These are phyloP conservation scores for Thraustotheca clavata DNA, from an alignment of 352 stramenopile species.

Conservation along the genomic window DNA sequence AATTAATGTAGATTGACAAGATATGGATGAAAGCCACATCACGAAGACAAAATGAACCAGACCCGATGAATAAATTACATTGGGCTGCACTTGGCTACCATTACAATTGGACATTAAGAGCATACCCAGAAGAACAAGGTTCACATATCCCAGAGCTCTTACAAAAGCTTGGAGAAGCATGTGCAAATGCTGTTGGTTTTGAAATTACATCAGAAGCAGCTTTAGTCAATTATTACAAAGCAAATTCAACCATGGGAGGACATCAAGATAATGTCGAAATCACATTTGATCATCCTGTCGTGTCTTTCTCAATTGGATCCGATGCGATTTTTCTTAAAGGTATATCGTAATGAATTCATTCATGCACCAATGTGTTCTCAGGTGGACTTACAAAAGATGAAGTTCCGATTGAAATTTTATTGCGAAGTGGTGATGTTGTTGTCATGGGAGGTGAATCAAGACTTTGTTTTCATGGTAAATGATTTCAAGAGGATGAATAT, in stretches of 20 bases:
- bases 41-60: conserved; percentile 32
- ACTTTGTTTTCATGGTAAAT: conserved; percentile 63
- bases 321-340: conserved; percentile 68
- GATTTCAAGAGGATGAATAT: conserved; percentile 30
- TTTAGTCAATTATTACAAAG: conserved; percentile 82
- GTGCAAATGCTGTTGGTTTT: conserved; percentile 45
- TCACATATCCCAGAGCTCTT: conserved; percentile 45
- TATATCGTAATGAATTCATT: not conserved
- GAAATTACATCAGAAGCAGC: conserved; percentile 50
- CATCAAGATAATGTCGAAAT: conserved; percentile 79
- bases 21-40: conserved; percentile 46
- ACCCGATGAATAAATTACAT: conserved; percentile 51
- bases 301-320: conserved; percentile 69
- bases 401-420: conserved; percentile 42
- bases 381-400: conserved; percentile 50
- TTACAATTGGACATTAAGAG: conserved; percentile 72
- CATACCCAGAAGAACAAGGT: conserved; percentile 49
- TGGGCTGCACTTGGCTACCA: conserved; percentile 67
- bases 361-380: not conserved
- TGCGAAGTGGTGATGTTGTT: conserved; percentile 62
- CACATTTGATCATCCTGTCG: conserved; percentile 73
- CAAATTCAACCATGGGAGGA: conserved; percentile 63
- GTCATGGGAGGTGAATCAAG: conserved; percentile 50
- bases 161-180: conserved; percentile 31
- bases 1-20: conserved; percentile 30